A percentile compares a stretch with the other conserved stretches of the same genome.
phyloP scores from a whole-genome alignment of 306 rosid species.

The Lablab purpureus region DNA sequence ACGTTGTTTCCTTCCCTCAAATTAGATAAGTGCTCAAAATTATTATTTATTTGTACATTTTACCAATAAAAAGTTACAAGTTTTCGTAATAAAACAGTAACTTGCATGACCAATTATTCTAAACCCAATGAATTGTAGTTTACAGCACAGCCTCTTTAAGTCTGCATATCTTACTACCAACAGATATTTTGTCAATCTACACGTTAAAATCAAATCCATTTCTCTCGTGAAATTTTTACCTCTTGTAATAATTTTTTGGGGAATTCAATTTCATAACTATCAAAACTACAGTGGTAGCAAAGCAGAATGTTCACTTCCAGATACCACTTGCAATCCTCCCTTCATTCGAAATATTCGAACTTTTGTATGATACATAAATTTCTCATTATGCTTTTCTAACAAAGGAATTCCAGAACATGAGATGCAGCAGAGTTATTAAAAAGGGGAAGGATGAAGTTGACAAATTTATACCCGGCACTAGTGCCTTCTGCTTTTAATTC shows the following conservation, averaged over 20 bases:
- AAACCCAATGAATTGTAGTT: not conserved
- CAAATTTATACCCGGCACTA: constrained; percentile 73
- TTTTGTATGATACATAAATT: not conserved
- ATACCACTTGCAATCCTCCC: constrained; percentile 7
- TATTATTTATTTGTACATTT: constrained; percentile 24
- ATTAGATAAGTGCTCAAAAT: not conserved
- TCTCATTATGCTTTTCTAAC: constrained; percentile 7
- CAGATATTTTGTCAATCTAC: not conserved
- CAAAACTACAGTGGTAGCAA: constrained; percentile 17
- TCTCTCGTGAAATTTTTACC: not conserved
- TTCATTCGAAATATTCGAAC: not conserved
- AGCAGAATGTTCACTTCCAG: not conserved
- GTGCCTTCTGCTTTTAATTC: constrained; percentile 84
- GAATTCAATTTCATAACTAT: not conserved
- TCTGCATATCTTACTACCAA: not conserved
- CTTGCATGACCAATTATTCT: not conserved
- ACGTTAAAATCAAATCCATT: constrained; percentile 14
- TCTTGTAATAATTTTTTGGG: not conserved
- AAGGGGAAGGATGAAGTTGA: constrained; percentile 19
- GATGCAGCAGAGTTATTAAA: constrained; percentile 39
- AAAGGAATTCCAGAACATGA: constrained; percentile 24
- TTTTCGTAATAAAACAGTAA: not conserved
- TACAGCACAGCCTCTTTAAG: not conserved
- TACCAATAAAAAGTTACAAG: not conserved
- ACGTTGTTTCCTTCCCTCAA: not conserved